Evolutionary conservation across 768 basidiomycete genomes (phyloP), one percentile per base, ranked within the genome.

Genomic region (Coprinopsis strossmayeri): DNA sequence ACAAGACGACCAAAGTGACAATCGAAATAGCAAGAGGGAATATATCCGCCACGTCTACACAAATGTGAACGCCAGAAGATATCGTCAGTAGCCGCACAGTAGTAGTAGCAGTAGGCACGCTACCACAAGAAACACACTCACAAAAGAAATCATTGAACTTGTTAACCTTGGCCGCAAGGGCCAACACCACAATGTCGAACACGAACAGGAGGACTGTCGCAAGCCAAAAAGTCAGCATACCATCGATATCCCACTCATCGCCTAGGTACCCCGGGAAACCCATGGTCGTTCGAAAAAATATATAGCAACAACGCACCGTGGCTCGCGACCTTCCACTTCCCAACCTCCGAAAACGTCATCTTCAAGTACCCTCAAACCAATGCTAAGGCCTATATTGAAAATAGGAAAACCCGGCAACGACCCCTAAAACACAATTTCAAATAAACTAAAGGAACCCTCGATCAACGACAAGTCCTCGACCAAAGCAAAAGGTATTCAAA

Each of bases 1-100:
- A 55, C 30, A 80, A 59, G 25, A 78, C 48, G 27, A 71, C 60
- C 25, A 78, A 57, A 1, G 78, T 78, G 43, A 69, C 59, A 56
- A 79, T 74, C 25, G 79, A 79, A 30, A 82, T 69, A n/a, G 65
- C 72, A 47, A 81, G 65, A n/a, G 81, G 81, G 58, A 80, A 79
- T 20, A 78, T 59, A 61, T 81, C 79, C 3, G 81, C 81, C 39
- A 76, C 63, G 58, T 73, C 79, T 81, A 53, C 15, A 15, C 24
- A 9, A 42, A 54, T 25, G 25, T 17, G 26, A 15, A 21, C 34
- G 34, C 25, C 5, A 37, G 18, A 30, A 15, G 12, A 17, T 35
- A 17, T 27, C 27, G 25, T 24, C 15, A 35, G 24, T 28, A 5
- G 5, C 12, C 9, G 7, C 18, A 26, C 4, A 5, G 17, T 21